Evolutionary conservation across 2,329 filamentous ascomycete species (phyloP), one percentile per base, ranked within the genome.

Genomic region (Aspergillus sp.): DNA sequence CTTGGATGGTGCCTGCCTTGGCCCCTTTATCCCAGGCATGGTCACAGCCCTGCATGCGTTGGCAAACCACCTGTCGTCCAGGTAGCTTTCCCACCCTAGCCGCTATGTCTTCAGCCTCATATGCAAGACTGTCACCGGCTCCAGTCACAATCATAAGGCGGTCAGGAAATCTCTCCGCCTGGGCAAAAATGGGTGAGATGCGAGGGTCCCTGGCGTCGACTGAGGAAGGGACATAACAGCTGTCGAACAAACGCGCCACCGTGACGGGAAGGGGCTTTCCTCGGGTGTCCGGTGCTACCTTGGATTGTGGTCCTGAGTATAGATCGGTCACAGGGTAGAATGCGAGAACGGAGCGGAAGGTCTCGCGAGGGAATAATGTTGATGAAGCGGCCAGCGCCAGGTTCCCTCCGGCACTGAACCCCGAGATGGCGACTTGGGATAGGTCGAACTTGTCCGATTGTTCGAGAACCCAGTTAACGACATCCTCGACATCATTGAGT

Each of bases 361-460:
- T 65, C 39, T 57, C 55, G 34, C 45, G 50, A 6, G 59, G 57
- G 39, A 62, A 69, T 13, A 51, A 44, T 30, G 30, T 54, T 39
- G 57, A 57, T 1, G 61, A 53, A 2, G 61, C 58, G 2, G 58
- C 60, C 5, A 73, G 54, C 1, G 64, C 62, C 9, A 73, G 60
- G 39, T 66, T 72, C 1, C 47, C 69, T 11, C 71, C 70, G 1
- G 71, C 68, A 42, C 69, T 72, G 56, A 72, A 73, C 4, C 70
- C 70, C 6, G 60, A 66, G 7, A 71, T 43, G 2, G 61, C 59
- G 7, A 73, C 45, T 7, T 53, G 57, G 10, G 47, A 48, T 3
- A 43, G 27, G 33, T 72, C 62, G 47, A 66, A 72, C 6, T 58
- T 42, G 3, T 63, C 52, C 1, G 61, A 57, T 5, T 58, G 63